Evolutionary conservation across 257 asterid genomes (phyloP).

Genomic region (Nicotiana obtusifolia): DNA sequence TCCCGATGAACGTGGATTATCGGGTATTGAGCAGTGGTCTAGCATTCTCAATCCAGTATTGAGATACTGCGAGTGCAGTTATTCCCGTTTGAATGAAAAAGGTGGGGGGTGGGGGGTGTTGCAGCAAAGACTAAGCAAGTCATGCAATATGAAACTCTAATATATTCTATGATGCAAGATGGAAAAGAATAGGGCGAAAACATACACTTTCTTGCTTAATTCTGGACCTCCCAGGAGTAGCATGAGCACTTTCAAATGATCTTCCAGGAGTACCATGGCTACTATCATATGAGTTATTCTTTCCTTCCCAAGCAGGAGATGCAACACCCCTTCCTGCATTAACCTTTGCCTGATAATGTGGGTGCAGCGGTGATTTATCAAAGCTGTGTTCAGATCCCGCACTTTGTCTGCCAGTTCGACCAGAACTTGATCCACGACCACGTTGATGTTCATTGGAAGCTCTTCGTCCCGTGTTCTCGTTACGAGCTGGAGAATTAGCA

Average conservation of each 20-base stretch:
- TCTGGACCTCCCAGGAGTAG: slow-evolving; percentile 4
- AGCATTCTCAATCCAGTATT: no score
- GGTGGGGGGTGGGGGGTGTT: not conserved
- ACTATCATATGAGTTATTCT: slow-evolving; percentile 35
- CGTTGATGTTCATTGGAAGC: slow-evolving; percentile 29
- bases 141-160: not conserved
- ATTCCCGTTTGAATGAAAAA: no score
- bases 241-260: slow-evolving; percentile 16
- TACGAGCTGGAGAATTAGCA: slow-evolving; percentile 34
- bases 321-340: slow-evolving; percentile 32
- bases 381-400: slow-evolving; percentile 58
- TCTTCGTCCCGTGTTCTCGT: slow-evolving; percentile 31
- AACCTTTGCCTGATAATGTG: slow-evolving; percentile 42
- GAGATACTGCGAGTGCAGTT: no score
- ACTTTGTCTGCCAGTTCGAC: slow-evolving; percentile 38
- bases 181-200: not conserved
- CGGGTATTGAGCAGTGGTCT: no score
- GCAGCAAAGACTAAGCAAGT: not conserved
- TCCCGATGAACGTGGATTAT: no score
- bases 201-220: slow-evolving; percentile 60
- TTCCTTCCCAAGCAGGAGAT: slow-evolving; percentile 64
- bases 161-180: not conserved
- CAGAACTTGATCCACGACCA: slow-evolving; percentile 26
- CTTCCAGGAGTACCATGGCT: slow-evolving; percentile 47
- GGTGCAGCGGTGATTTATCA: slow-evolving; percentile 71